Percentiles rank a stretch among this genome's conserved stretches.
These are phyloP conservation scores for Saprolegnia parasitica DNA, from an alignment of 352 stramenopile genomes.

Conservation along the genomic window DNA sequence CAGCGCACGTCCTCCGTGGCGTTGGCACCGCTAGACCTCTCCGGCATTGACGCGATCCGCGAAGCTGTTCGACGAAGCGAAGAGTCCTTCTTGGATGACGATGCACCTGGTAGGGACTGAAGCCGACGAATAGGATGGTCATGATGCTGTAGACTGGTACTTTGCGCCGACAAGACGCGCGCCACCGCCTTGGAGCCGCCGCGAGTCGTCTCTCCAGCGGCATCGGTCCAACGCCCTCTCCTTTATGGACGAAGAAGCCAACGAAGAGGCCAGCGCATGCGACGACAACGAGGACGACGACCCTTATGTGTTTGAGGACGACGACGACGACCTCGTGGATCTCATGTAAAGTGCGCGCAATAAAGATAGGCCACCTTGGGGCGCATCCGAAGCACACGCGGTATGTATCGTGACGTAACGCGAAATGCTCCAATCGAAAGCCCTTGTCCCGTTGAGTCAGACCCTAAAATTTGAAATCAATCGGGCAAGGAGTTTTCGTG, in stretches of 20 bases:
- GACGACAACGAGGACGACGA: conserved; percentile 4
- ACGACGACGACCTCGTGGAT: conserved; percentile 25
- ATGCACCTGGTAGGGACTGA: conserved; percentile 8
- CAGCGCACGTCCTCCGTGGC: not conserved
- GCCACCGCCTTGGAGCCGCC: not conserved
- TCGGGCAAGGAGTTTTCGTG: too few relatives aligned
- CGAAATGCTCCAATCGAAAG: too few relatives aligned
- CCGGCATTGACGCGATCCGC: conserved; percentile 35
- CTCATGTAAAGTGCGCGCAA: conserved; percentile 18
- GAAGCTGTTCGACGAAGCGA: conserved; percentile 34
- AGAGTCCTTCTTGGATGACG: conserved; percentile 36
- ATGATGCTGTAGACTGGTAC: conserved; percentile 25
- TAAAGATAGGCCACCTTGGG: too few relatives aligned
- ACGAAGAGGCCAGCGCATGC: conserved; percentile 10
- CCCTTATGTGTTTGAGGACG: not conserved
- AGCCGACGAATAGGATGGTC: not conserved
- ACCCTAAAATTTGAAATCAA: too few relatives aligned
- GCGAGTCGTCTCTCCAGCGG: not conserved
- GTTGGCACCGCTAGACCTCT: conserved; percentile 26
- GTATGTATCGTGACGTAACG: too few relatives aligned
- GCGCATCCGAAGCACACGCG: too few relatives aligned
- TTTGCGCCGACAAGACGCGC: not conserved
- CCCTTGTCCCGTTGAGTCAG: too few relatives aligned
- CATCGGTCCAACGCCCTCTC: not conserved
- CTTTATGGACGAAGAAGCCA: conserved; percentile 17